Evolutionary conservation across 2,329 filamentous ascomycete species (phyloP).

Genomic region (Cylindrodendrum hubeiense): DNA sequence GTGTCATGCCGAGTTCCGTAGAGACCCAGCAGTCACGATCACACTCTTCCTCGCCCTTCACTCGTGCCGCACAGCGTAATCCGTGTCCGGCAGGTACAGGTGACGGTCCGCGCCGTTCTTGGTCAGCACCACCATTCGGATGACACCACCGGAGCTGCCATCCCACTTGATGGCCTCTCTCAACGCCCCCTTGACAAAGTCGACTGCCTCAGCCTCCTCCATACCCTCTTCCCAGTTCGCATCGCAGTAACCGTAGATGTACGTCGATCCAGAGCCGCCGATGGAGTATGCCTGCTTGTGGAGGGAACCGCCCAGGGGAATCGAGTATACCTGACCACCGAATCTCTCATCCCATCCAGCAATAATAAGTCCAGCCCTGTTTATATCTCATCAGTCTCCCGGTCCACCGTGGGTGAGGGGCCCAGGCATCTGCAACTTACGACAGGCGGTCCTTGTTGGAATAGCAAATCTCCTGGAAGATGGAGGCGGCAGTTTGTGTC

Average conservation of each 20-base stretch:
- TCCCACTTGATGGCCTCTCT: conserved; percentile 99
- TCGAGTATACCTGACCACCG: conserved; percentile 97
- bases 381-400: conserved; percentile 28
- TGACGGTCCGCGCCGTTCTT: conserved; percentile 90
- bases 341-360: conserved; percentile 97
- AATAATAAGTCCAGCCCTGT: conserved; percentile 94
- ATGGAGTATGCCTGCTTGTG: conserved; percentile 98
- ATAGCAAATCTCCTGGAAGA: conserved; percentile 99
- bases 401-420: background rate
- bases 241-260: conserved; percentile 99
- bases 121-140: conserved; percentile 96
- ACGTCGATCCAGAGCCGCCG: conserved; percentile 95
- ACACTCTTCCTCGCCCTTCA: conserved; percentile 44
- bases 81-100: conserved; percentile 93
- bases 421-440: conserved; percentile 62
- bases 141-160: conserved; percentile 97
- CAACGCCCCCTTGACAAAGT: conserved; percentile 92
- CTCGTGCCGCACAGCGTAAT: conserved; percentile 82
- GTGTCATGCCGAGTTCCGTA: conserved; percentile 34
- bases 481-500: conserved; percentile 92
- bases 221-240: conserved; percentile 95
- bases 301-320: conserved; percentile 94
- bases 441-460: conserved; percentile 94
- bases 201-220: conserved; percentile 89
- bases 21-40: conserved; percentile 28